Evolutionary conservation across 2,329 filamentous ascomycete genomes (phyloP).

Genomic region (Exophiala dermatitidis): DNA sequence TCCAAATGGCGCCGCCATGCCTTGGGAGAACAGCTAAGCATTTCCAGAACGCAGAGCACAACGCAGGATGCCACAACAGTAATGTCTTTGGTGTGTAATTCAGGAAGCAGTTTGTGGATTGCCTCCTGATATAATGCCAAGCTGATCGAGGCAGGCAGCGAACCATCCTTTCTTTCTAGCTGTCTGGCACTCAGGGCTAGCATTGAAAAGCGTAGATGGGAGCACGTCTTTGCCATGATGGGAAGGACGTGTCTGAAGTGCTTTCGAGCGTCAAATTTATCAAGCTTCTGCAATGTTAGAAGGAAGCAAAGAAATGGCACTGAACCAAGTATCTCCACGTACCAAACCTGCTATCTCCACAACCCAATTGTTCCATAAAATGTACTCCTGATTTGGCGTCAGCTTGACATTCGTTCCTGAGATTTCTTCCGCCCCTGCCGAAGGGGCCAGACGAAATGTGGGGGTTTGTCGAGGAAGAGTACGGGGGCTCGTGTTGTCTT

Average conservation of each 20-base stretch:
- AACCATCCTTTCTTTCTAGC: conserved; percentile 46
- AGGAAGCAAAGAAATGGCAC: neutral
- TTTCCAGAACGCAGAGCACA: conserved; percentile 49
- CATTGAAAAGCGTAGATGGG: conserved; percentile 45
- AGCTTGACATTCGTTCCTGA: conserved; percentile 27
- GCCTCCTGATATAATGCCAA: conserved; percentile 50
- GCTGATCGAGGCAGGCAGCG: conserved; percentile 43
- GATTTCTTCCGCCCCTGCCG: conserved; percentile 6
- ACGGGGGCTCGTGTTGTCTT: neutral
- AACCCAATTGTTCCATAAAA: conserved; percentile 32
- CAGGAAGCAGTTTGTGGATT: conserved; percentile 44
- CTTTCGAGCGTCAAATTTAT: conserved; percentile 47
- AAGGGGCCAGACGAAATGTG: conserved; percentile 11
- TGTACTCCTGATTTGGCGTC: conserved; percentile 30
- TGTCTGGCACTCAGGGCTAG: conserved; percentile 50
- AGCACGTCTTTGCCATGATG: conserved; percentile 35
- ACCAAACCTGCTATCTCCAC: conserved; percentile 31
- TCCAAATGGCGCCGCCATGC: conserved; percentile 52
- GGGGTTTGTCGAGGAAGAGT: conserved; percentile 14
- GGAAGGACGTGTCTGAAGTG: conserved; percentile 46
- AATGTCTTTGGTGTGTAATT: conserved; percentile 43
- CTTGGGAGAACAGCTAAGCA: conserved; percentile 44
- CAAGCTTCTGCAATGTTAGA: conserved; percentile 32
- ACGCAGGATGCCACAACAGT: conserved; percentile 49
- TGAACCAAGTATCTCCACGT: conserved; percentile 10